A percentile compares a stretch with the other conserved stretches of the same genome.
These are phyloP conservation scores for Kodamaea kakaduensis DNA, from an alignment of 805 yeast genomes.

Conservation along the genomic window DNA sequence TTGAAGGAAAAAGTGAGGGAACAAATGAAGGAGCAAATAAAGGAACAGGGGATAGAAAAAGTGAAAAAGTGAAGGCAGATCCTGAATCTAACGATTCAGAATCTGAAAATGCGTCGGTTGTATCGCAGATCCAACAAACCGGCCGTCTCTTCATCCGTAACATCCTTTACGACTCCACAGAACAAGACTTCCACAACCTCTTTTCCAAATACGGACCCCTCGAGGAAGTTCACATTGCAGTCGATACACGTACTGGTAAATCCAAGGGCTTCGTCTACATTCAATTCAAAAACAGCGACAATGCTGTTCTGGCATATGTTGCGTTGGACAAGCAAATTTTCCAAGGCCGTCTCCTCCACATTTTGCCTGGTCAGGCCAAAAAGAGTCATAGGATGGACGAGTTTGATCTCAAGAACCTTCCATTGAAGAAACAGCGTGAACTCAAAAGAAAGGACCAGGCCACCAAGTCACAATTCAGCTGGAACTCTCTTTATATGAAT, in stretches of 20 bases:
- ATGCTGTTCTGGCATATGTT: conserved; percentile 73
- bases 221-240: conserved; percentile 88
- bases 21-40: conserved; percentile 11
- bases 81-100: conserved; percentile 5
- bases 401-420: conserved; percentile 84
- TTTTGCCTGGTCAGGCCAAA: conserved; percentile 79
- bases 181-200: conserved; percentile 66
- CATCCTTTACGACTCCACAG: conserved; percentile 73
- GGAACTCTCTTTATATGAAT: conserved; percentile 93
- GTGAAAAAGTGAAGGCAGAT: not conserved
- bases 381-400: conserved; percentile 84
- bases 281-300: conserved; percentile 59
- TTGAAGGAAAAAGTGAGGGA: too few species aligned
- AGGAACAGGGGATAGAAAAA: conserved; percentile 1
- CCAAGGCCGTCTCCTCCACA: conserved; percentile 91
- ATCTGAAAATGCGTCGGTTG: conserved; percentile 29
- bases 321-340: conserved; percentile 81
- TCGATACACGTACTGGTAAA: conserved; percentile 84
- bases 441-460: conserved; percentile 82
- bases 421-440: conserved; percentile 86
- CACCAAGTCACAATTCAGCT: conserved; percentile 78
- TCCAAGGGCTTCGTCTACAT: conserved; percentile 93
- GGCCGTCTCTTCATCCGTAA: conserved; percentile 88
- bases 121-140: conserved; percentile 54
- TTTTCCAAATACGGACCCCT: conserved; percentile 67